Percentiles rank a stretch among this genome's conserved stretches.
These are phyloP conservation scores for Pelargonium myrrhifolium DNA, from an alignment of 441 rosid species.

Conservation along the genomic window DNA sequence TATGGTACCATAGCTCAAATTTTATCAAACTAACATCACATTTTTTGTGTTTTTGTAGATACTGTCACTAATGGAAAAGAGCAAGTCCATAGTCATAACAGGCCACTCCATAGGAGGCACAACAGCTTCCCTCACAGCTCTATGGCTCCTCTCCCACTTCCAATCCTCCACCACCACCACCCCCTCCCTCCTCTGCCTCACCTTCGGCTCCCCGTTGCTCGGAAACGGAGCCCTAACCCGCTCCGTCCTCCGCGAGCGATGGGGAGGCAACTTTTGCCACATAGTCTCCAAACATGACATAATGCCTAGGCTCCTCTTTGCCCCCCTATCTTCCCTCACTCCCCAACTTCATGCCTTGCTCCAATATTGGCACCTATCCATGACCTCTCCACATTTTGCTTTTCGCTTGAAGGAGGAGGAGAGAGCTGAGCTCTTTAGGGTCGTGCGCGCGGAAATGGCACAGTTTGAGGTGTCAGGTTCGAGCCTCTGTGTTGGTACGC, in stretches of 20 bases:
- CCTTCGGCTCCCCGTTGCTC: constrained; percentile 72
- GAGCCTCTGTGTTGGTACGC: too few species aligned
- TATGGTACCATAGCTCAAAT: too few species aligned
- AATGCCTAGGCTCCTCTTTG: constrained; percentile 45
- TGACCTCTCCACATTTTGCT: constrained; percentile 23
- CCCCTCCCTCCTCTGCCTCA: constrained; percentile 45
- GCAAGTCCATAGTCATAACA: constrained; percentile 52
- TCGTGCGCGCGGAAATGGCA: constrained; percentile 20
- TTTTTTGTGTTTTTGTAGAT: constrained; percentile 29
- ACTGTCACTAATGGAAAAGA: constrained; percentile 19
- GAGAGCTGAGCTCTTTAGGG: constrained; percentile 18
- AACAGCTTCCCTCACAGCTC: constrained; percentile 54
- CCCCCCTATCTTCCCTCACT: constrained; percentile 24
- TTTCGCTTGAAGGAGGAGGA: constrained; percentile 12
- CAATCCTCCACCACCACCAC: constrained; percentile 19
- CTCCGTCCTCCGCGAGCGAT: constrained; percentile 42
- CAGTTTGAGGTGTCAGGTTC: too few species aligned
- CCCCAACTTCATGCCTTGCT: constrained; percentile 24
- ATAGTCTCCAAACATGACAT: constrained; percentile 53
- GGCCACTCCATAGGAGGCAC: constrained; percentile 76
- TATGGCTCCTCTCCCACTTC: constrained; percentile 56
- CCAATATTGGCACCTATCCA: constrained; percentile 24
- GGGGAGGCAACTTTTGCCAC: constrained; percentile 64
- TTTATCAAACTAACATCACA: too few species aligned
- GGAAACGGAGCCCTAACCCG: constrained; percentile 52